Evolutionary conservation across 177 flowering plant species (phyloP).

Genomic region (Telopea speciosissima): DNA sequence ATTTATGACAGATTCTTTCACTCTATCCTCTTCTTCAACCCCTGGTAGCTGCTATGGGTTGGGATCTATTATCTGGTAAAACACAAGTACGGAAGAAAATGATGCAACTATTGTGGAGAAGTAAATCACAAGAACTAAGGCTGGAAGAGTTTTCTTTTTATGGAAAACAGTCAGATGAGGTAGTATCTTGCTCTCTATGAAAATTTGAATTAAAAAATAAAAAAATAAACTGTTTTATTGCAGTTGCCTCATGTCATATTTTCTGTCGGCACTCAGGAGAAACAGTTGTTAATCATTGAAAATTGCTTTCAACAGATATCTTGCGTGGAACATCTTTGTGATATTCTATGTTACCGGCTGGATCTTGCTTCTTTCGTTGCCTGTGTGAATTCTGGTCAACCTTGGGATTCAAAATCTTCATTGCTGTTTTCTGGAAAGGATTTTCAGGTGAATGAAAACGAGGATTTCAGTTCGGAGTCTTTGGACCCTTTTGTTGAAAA

Average conservation of each 20-base stretch:
- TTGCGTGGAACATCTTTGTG: conserved; percentile 87
- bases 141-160: conserved; percentile 65
- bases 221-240: not conserved
- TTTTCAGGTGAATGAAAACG: conserved; percentile 19
- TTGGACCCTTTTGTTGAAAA: conserved; percentile 87
- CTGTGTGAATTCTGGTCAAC: conserved; percentile 75
- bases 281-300: conserved; percentile 1
- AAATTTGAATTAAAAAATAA: too few species aligned
- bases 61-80: conserved; percentile 93
- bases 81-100: conserved; percentile 58
- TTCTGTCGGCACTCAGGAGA: not conserved
- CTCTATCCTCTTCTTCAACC: conserved; percentile 89
- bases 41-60: conserved; percentile 87
- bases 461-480: conserved; percentile 48
- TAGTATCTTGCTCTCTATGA: conserved; percentile 18
- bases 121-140: conserved; percentile 66
- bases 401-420: conserved; percentile 76
- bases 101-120: conserved; percentile 81
- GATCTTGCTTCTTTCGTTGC: conserved; percentile 96
- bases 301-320: conserved; percentile 53
- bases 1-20: conserved; percentile 50
- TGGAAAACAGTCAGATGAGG: conserved; percentile 73
- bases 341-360: conserved; percentile 80
- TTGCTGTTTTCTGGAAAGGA: conserved; percentile 62
- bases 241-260: conserved; percentile 1